Conservation (phyloP, 345 rosid genomes). For the Excoecaria cochinchinensis region DNA sequence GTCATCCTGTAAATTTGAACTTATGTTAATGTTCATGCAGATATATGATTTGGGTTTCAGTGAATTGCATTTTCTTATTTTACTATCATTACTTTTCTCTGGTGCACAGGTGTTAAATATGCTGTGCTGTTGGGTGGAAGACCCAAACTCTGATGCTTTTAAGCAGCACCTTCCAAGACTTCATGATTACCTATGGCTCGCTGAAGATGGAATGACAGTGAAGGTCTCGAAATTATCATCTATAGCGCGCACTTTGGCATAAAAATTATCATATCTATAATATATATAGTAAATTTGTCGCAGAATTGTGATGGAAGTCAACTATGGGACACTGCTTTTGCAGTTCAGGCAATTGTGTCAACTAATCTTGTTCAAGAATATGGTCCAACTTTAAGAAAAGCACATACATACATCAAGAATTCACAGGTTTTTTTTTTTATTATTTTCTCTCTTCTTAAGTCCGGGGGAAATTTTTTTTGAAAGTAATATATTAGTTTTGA, state of each 20-base stretch:
- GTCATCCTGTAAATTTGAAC: too few species aligned
- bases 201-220: constrained; percentile 99
- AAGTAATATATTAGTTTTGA: neutral
- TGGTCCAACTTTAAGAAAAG: constrained; percentile 57
- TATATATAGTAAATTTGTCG: constrained; percentile 4
- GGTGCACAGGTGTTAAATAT: constrained; percentile 63
- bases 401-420: constrained; percentile 52
- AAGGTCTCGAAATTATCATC: constrained; percentile 52
- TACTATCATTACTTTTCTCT: neutral
- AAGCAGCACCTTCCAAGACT: constrained; percentile 79
- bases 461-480: neutral
- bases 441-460: too few species aligned
- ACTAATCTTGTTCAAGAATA: constrained; percentile 60
- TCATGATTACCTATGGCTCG: constrained; percentile 78
- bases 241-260: too few species aligned
- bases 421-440: constrained; percentile 53
- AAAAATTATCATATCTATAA: too few species aligned
- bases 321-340: constrained; percentile 80
- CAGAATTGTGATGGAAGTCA: constrained; percentile 93
- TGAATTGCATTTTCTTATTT: too few species aligned
- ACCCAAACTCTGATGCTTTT: constrained; percentile 80
- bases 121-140: constrained; percentile 97
- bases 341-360: constrained; percentile 73
- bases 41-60: too few species aligned
- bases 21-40: too few species aligned